Evolutionary conservation across 2,329 filamentous ascomycete genomes (phyloP), one percentile per base, ranked within the genome.

Genomic region (Leptographium galeiforme): DNA sequence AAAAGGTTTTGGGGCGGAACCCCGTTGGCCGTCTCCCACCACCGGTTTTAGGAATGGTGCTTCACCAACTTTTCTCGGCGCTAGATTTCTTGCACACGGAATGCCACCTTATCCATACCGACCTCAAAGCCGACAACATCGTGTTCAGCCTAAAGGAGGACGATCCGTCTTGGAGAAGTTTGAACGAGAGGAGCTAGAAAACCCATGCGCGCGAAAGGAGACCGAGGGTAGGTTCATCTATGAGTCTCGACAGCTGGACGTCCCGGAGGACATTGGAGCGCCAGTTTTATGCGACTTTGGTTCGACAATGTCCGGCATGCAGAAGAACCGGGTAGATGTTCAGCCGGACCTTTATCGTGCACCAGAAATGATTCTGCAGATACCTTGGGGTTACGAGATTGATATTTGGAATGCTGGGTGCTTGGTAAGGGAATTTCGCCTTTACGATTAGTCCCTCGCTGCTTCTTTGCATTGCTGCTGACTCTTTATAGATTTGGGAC

Each of bases 381-480:
- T 50, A 11, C 48, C 48, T 12, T 50, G 48, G 48, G 16, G 25
- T 25, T 41, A 50, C 38, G 39, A 50, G 19, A 50, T 50, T 30
- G 48, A 50, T n/a, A 50, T 50, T 8, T 50, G 48, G 48, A 50
- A 50, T 34, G 39, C 32, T 33, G 48, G 48, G 39, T 50, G 48
- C 48, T 32, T 50, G 39, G 48, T 46, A 16, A 45, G 19, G 11
- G 7, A 34, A 7, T 11, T 8, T 6, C 43, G 12, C 16, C 11
- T 16, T 5, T n/a, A 14, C 39, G 16, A 3, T 18, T 6, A 41
- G n/a, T 5, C 38, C 10, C 7, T 5, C 7, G 7, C 6, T 5
- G 16, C 10, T n/a, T n/a, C n/a, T n/a, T n/a, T n/a, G n/a, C n/a
- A n/a, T n/a, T n/a, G n/a, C n/a, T n/a, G n/a, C n/a, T n/a, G n/a